These are phyloP conservation scores for Hydnomerulius pinastri DNA, from an alignment of 768 basidiomycete genomes.

Conservation along the genomic window DNA sequence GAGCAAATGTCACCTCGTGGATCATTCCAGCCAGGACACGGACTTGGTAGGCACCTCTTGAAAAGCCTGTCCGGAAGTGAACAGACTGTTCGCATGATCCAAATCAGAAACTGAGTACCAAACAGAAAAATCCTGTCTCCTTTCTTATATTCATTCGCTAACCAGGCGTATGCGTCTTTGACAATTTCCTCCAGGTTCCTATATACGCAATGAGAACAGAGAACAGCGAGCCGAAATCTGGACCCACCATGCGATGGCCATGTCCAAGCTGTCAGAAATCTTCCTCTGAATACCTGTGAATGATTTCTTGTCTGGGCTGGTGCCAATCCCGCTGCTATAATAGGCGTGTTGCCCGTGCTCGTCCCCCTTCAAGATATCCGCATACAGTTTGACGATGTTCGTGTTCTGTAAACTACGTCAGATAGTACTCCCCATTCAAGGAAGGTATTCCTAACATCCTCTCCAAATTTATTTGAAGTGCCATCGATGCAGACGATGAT, in stretches of 20 bases:
- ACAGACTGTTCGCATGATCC: neutral
- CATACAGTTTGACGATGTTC: conserved; percentile 38
- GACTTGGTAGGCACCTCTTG: conserved; percentile 45
- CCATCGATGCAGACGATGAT: conserved; percentile 27
- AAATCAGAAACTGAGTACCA: conserved; percentile 17
- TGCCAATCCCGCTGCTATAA: conserved; percentile 42
- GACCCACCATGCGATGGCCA: conserved; percentile 40
- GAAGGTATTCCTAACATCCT: conserved; percentile 11
- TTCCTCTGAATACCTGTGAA: conserved; percentile 17
- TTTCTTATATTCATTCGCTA: conserved; percentile 29
- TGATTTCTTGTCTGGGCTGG: conserved; percentile 31
- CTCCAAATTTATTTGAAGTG: conserved; percentile 24
- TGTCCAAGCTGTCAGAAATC: conserved; percentile 31
- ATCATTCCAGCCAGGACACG: conserved; percentile 45
- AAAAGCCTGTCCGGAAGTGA: conserved; percentile 33
- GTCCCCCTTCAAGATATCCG: conserved; percentile 20
- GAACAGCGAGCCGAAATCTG: too few species aligned
- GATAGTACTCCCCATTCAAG: neutral
- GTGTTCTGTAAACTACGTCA: conserved; percentile 32
- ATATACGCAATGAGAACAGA: too few species aligned
- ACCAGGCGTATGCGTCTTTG: conserved; percentile 35
- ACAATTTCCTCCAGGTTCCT: conserved; percentile 41
- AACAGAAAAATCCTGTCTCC: conserved; percentile 39
- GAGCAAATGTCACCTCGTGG: conserved; percentile 29
- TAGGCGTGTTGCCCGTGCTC: conserved; percentile 30